phyloP scores from a whole-genome alignment of 2,329 filamentous ascomycete genomes.

The Metarhizium humberi region DNA sequence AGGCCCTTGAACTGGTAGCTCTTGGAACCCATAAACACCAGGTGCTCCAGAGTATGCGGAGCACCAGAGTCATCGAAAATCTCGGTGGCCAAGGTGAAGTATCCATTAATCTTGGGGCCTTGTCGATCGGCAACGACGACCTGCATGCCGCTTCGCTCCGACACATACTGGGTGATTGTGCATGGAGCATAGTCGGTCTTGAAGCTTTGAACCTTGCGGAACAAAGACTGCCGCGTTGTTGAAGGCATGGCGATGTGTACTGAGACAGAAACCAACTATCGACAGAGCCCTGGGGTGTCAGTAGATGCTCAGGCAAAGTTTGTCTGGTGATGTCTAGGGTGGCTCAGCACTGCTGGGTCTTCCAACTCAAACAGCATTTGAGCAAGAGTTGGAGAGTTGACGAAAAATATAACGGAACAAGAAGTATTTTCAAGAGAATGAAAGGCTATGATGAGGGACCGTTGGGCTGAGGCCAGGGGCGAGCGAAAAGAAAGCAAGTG shows the following conservation, averaged over 20 bases:
- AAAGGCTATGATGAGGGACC: too few species aligned
- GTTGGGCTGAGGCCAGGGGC: too few species aligned
- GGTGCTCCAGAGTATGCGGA: conserved; percentile 75
- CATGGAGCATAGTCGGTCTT: conserved; percentile 83
- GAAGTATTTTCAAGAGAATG: too few species aligned
- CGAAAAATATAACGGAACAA: too few species aligned
- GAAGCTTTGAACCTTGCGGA: conserved; percentile 80
- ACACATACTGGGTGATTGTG: conserved; percentile 91
- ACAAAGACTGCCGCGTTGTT: conserved; percentile 34
- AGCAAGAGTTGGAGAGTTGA: too few species aligned
- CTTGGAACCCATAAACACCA: conserved; percentile 84
- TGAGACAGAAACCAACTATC: background rate
- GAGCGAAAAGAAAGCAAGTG: too few species aligned
- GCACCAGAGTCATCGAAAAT: conserved; percentile 96
- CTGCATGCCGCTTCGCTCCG: conserved; percentile 86
- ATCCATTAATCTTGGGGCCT: conserved; percentile 90
- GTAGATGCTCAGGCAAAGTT: background rate
- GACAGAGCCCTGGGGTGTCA: background rate
- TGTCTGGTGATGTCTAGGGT: background rate
- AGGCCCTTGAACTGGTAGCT: conserved; percentile 93
- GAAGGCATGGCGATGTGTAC: conserved; percentile 3
- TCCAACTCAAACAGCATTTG: background rate
- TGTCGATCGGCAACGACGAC: conserved; percentile 86
- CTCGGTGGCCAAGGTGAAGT: conserved; percentile 92
- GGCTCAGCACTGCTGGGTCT: background rate